These are phyloP conservation scores for Neofusicoccum parvum DNA, from an alignment of 2,329 filamentous ascomycete species.

Conservation along the genomic window DNA sequence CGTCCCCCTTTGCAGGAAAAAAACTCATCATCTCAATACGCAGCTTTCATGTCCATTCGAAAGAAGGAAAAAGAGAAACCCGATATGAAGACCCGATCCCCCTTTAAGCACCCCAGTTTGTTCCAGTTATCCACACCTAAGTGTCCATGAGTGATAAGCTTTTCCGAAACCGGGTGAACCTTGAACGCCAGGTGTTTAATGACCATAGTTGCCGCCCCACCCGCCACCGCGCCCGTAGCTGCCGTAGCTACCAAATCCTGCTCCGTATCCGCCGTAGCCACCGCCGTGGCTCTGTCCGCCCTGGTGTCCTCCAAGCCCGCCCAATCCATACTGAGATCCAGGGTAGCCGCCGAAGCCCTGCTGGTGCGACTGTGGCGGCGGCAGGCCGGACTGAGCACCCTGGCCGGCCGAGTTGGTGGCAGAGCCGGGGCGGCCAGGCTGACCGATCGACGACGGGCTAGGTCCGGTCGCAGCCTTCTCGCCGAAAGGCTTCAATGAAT, in stretches of 20 bases:
- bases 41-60: constrained; percentile 19
- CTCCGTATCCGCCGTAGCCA: constrained; percentile 46
- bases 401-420: constrained; percentile 59
- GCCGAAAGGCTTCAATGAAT: constrained; percentile 60
- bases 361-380: constrained; percentile 59
- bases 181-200: constrained; percentile 25
- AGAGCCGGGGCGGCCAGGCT: constrained; percentile 65
- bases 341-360: constrained; percentile 61
- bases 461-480: constrained; percentile 58
- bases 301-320: constrained; percentile 53
- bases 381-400: constrained; percentile 54
- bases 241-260: constrained; percentile 45
- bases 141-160: constrained; percentile 19
- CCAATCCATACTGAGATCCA: constrained; percentile 55
- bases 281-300: constrained; percentile 46
- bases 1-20: not conserved
- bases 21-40: constrained; percentile 19
- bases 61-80: constrained; percentile 15
- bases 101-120: constrained; percentile 12
- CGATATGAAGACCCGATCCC: constrained; percentile 14
- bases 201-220: constrained; percentile 52
- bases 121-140: constrained; percentile 21
- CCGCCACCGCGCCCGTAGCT: constrained; percentile 49
- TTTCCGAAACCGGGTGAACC: constrained; percentile 22
- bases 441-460: constrained; percentile 61